A percentile compares a stretch with the other conserved stretches of the same genome.
These are phyloP conservation scores for Pleurozium schreberi DNA, from an alignment of 225 moss, liverwort and hornwort genomes.

Conservation along the genomic window DNA sequence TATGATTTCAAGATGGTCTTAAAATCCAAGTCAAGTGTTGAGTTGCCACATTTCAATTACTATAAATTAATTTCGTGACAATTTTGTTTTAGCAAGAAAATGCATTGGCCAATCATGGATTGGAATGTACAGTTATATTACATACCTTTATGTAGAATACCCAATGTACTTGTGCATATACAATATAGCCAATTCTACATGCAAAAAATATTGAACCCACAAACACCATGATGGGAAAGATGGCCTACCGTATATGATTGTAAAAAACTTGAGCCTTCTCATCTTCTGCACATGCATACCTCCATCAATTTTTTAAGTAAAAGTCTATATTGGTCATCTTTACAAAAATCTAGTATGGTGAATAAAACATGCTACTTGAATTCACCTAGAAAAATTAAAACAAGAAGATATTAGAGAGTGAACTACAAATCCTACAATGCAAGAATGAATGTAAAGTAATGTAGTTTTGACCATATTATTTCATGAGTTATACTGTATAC, in stretches of 20 bases:
- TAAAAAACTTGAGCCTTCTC: neutral
- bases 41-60: neutral
- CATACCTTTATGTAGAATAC: neutral
- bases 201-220: neutral
- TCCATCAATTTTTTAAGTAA: neutral
- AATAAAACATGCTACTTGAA: neutral
- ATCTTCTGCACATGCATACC: accelerated
- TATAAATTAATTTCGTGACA: neutral
- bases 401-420: neutral
- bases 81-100: no score
- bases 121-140: no score
- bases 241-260: neutral
- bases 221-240: neutral
- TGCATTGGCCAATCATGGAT: no score
- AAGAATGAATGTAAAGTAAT: neutral
- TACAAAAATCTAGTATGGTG: neutral
- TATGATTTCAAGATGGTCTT: neutral
- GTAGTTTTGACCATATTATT: neutral
- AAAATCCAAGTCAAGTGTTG: neutral
- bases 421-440: neutral
- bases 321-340: neutral
- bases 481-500: neutral
- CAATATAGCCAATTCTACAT: accelerated
- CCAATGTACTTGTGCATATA: neutral
- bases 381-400: neutral